Base-by-base conservation (phyloP, 306 rosid genomes). In the Canavalia ensiformis region DNA sequence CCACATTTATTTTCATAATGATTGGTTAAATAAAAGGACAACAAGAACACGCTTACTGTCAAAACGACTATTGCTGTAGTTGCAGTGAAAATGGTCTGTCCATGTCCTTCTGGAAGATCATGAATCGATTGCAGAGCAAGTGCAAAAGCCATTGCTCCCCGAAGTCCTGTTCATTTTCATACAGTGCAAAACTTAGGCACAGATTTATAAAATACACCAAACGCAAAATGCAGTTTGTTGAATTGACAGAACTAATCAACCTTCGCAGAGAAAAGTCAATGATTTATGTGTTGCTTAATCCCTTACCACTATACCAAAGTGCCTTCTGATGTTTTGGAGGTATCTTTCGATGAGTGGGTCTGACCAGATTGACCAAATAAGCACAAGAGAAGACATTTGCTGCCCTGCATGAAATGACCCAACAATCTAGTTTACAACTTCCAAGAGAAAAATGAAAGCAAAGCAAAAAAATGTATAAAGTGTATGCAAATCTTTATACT, bases 121-220 rank as follows among this genome's bases (percentile, higher is more conserved):
- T 95, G 99, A 87, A 93, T 83, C 62, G 99, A 93, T 89, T 95
- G 99, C 87, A 95, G 83, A 76, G 99, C 98, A 62, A 95, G 94
- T 47, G 99, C 99, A 90, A 95, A 95, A 29, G 99, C 99, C 99
- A 95, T 95, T 70, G 99, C 99, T 74, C 99, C 99, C 81, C 99
- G 92, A 79, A 95, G 99, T 75, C 99, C 99, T 95, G 74, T 35
- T 74, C 75, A 79, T 58, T 50, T 68, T 77, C 84, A 78, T n/a
- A 80, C 62, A 41, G 74, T 28, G 33, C 25, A 69, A 81, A 76
- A 28, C 69, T 52, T 60, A 77, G 60, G 60, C 35, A 67, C 64
- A 52, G 10, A 35, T 67, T 44, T 65, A 67, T 76, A 81, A 63
- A 77, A 81, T 68, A 45, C 1, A 29, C 56, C 72, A 68, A 45